Base-by-base conservation (phyloP, 345 rosid species). In the Cardamine resedifolia region DNA sequence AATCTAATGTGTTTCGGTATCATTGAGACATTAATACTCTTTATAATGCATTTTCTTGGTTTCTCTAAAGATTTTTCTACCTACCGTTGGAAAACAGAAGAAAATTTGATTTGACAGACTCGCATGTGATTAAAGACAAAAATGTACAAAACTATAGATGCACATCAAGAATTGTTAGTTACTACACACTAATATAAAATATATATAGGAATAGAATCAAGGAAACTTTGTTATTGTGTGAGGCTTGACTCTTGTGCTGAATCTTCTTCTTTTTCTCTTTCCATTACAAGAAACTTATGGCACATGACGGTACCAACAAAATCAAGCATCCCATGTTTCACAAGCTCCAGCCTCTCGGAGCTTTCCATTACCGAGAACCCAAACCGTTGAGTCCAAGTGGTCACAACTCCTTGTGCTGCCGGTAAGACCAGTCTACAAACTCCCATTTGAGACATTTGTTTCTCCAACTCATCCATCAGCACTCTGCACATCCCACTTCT, bases 401-500 rank as follows among this genome's bases (percentile, higher is more conserved):
- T 51, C n/a, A 86, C 15, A 4, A 66, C 78, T 6, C 47, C 58
- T 28, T 44, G 19, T 36, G 73, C 77, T 49, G 90, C 82, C 14
- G 87, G 87, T 45, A 86, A 51, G 7, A 80, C 63, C 44, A 84
- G 15, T 72, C 64, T 80, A 53, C 65, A 36, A 64, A 86, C 90
- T 27, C 87, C 86, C 36, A 86, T 53, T 8, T 44, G 48, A 56
- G 6, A 23, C 68, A 93, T 84, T 71, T 80, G 81, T 85, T 86
- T 83, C 76, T 86, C 94, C 53, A 88, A 77, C 34, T 82, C 81
- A 57, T 79, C 63, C 85, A 90, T 80, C 39, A 88, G 45, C 48
- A 85, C 70, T 49, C 82, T 77, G 55, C 94, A 88, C 90, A 88
- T 86, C 55, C 94, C 96, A 31, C 66, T 78, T 48, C 78, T 79